Percentiles rank a stretch among this genome's conserved stretches.
Evolutionary conservation across 148 eudicot genomes (phyloP).

Genomic region (Tetragonia tetragonoides): DNA sequence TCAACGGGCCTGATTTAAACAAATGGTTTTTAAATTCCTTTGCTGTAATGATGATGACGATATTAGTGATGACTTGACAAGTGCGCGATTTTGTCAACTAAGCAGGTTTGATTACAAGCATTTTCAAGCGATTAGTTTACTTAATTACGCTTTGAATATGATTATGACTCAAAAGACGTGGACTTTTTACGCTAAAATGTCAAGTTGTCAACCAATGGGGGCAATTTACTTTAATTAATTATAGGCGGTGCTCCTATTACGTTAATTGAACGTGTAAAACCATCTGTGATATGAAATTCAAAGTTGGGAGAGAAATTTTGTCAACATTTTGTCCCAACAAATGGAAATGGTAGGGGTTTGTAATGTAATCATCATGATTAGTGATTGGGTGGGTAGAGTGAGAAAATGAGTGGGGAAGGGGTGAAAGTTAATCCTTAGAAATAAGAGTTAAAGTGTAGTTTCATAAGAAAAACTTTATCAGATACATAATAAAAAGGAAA

Average conservation of each 20-base stretch:
- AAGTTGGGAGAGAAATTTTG: conserved; percentile 5
- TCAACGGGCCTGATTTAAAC: background rate
- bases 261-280: conserved; percentile 11
- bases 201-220: conserved; percentile 15
- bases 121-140: conserved; percentile 4
- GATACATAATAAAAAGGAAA: too few species aligned
- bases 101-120: conserved; percentile 4
- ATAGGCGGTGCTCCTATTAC: conserved; percentile 5
- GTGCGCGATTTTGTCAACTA: background rate
- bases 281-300: background rate
- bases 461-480: too few species aligned
- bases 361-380: background rate
- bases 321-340: conserved; percentile 16
- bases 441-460: too few species aligned
- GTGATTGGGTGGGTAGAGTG: too few species aligned
- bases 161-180: background rate
- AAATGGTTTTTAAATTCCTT: background rate
- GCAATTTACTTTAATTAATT: background rate
- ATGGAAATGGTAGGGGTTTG: background rate
- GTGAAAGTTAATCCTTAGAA: too few species aligned
- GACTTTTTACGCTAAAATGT: conserved; percentile 15
- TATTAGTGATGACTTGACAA: conserved; percentile 4
- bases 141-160: background rate
- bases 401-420: too few species aligned
- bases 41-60: background rate